These are phyloP conservation scores for Calonectria leucothoes DNA, from an alignment of 2,329 filamentous ascomycete genomes.

Conservation along the genomic window DNA sequence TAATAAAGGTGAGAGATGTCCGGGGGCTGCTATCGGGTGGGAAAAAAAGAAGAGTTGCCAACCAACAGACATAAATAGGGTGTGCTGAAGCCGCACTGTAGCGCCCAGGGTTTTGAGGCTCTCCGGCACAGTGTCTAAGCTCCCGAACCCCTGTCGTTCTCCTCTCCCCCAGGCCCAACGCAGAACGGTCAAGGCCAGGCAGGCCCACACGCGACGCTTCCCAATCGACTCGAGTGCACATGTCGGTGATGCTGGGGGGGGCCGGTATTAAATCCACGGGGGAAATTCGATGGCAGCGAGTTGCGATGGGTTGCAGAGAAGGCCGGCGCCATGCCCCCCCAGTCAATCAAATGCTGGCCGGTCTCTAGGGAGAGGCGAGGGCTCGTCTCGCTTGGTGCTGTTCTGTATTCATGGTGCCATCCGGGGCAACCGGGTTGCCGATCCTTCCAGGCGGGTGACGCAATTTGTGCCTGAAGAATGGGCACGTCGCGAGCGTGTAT, in stretches of 20 bases:
- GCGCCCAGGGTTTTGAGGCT: background rate
- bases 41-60: background rate
- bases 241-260: background rate
- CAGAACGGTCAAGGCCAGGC: no score
- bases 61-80: background rate
- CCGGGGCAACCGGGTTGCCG: background rate
- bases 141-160: background rate
- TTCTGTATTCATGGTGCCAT: background rate
- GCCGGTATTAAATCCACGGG: background rate
- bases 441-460: background rate
- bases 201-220: background rate
- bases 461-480: background rate
- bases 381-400: background rate
- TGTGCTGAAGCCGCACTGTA: background rate
- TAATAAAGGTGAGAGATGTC: background rate
- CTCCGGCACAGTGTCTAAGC: background rate
- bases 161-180: background rate
- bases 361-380: no score
- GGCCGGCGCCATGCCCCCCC: no score
- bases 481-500: background rate
- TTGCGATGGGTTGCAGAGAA: background rate
- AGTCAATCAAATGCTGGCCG: no score
- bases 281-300: background rate
- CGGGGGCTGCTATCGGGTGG: background rate
- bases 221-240: background rate